These are phyloP conservation scores for Plasmodium fragile DNA, from an alignment of 169 alveolate genomes.

Conservation along the genomic window DNA sequence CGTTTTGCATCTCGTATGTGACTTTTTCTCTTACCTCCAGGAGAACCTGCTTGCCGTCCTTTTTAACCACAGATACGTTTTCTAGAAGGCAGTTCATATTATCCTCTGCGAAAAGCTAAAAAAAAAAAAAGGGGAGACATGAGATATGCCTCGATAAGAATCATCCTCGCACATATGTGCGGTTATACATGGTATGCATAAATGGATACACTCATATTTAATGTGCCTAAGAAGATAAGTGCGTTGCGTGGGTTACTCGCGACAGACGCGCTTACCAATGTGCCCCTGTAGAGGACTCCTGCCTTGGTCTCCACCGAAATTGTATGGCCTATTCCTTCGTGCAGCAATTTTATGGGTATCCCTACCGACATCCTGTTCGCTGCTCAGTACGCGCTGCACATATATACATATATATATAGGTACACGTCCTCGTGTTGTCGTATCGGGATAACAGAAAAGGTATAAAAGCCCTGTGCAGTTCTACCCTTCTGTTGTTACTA, in stretches of 20 bases:
- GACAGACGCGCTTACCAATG: conserved; percentile 91
- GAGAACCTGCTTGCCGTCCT: conserved; percentile 95
- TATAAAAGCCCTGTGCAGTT: neutral
- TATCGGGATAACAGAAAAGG: neutral
- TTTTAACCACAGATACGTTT: conserved; percentile 96
- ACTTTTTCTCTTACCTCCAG: conserved; percentile 87
- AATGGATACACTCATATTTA: neutral
- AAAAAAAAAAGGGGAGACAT: neutral
- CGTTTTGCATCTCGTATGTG: neutral
- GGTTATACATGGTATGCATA: neutral
- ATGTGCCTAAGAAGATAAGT: neutral
- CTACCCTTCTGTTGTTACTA: neutral
- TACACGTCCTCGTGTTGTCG: neutral
- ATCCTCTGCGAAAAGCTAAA: conserved; percentile 91
- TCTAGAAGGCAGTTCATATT: conserved; percentile 98
- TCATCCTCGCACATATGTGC: neutral
- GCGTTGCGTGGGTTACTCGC: neutral
- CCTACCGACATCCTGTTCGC: conserved; percentile 92
- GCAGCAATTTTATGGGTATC: conserved; percentile 97
- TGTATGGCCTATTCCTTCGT: conserved; percentile 99
- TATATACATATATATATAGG: neutral
- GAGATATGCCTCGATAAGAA: neutral
- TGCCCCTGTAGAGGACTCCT: conserved; percentile 96
- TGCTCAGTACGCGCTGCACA: neutral
- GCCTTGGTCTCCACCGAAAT: conserved; percentile 98